Base-by-base conservation (phyloP, 371 early-diverging fungal species). In the Mortierella sp. region DNA sequence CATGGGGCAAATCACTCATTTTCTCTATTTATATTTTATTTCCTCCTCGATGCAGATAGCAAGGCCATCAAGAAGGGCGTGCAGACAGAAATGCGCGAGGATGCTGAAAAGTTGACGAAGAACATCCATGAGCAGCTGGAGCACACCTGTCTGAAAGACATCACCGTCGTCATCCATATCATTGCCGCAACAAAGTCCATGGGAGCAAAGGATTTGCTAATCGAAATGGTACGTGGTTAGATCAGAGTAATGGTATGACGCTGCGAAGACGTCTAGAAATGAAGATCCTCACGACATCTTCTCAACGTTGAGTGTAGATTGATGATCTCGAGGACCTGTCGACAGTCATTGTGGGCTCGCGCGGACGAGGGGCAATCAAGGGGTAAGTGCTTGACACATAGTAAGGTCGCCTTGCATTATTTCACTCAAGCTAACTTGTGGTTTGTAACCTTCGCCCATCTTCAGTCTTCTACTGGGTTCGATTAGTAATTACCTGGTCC, bases 271-370 rank as follows among this genome's bases (percentile, higher is more conserved):
- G 26, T 51, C 17, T 11, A 9, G 15, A 19, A 19, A 14, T 37
- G 30, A 32, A n/a, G 7, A 26, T 48, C 37, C 19, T n/a, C 9
- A 53, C 17, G 51, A 0, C 7, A 6, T 57, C 28, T 66, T 63
- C 55, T 30, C 6, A 6, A 49, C 23, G 57, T 48, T 42, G 19
- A 2, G 0, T n/a, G 6, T 62, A 73, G 75, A 85, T 87, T 57
- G 83, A 76, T 54, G 80, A 80, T 12, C 59, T 83, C 30, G 76
- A 76, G 0, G 76, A 51, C 73, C 79, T 58, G 54, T 86, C 86
- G 0, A 86, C 86, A 72, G 83, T 86, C 9, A 81, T 88, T 14
- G 86, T 86, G 44, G 86, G 88, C 19, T 83, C 86, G 4, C 80
- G 86, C 31, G 86, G 82, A 11, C 80, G 83, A 46, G 82, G 85